A percentile compares a stretch with the other conserved stretches of the same genome.
These are phyloP conservation scores for Thinopyrum elongatum DNA, from an alignment of 176 grass and related monocot species.

Conservation along the genomic window DNA sequence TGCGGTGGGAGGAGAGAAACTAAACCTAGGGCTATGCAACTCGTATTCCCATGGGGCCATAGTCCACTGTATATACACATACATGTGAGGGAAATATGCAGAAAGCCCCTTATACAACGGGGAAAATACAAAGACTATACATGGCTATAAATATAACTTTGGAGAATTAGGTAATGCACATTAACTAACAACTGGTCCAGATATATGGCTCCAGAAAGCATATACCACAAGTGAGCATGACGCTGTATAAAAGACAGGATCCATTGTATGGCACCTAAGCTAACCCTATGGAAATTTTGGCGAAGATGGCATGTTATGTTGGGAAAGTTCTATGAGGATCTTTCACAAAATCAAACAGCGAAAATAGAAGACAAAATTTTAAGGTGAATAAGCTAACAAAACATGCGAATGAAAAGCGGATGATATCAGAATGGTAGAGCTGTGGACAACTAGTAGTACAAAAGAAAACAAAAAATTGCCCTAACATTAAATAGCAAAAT, in stretches of 20 bases:
- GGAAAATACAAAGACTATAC: too few relatives aligned
- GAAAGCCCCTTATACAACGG: too few relatives aligned
- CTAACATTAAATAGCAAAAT: not conserved
- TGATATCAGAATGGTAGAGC: not conserved
- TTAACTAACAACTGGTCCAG: too few relatives aligned
- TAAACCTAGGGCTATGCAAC: not conserved
- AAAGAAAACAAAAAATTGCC: not conserved
- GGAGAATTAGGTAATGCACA: too few relatives aligned
- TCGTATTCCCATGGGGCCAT: not conserved
- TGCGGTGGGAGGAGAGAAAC: too few relatives aligned
- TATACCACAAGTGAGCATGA: too few relatives aligned
- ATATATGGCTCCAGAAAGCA: too few relatives aligned
- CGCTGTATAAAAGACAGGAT: too few relatives aligned
- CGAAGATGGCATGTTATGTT: not conserved
- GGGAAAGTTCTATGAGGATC: not conserved
- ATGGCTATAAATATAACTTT: too few relatives aligned
- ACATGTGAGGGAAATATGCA: not conserved
- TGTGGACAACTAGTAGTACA: not conserved
- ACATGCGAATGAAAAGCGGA: not conserved
- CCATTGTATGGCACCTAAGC: too few relatives aligned
- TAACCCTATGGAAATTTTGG: too few relatives aligned
- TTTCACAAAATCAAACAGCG: not conserved
- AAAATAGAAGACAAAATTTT: not conserved
- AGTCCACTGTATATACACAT: not conserved
- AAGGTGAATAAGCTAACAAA: not conserved